Base-by-base conservation (phyloP, 805 yeast genomes). In the Babjeviella inositovora region DNA sequence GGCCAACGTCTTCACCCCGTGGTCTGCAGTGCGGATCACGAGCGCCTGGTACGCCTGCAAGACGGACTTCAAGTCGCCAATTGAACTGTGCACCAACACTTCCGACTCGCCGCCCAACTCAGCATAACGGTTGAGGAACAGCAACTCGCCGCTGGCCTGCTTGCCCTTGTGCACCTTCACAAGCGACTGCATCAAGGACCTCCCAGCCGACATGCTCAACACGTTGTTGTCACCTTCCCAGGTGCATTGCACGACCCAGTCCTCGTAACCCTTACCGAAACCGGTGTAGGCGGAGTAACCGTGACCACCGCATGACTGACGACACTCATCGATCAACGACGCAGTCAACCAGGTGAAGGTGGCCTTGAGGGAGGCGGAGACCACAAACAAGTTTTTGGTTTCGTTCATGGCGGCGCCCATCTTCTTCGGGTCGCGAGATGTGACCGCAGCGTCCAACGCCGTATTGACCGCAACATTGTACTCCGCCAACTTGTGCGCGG, bases 161-260 rank as follows among this genome's bases (percentile, higher is more conserved):
- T 45, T 50, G 23, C 41, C 34, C 15, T 38, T 30, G 15, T 49
- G 23, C 15, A 49, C 44, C 14, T 37, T 44, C 21, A 32, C 36
- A 15, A 49, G 41, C 25, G 39, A 33, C 37, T 46, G 50, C 26
- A 51, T 37, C 18, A 56, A 37, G 21, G 58, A 47, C 30, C 53
- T 45, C 37, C 62, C 61, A 25, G 47, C 52, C 24, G 50, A 41
- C 39, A 53, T 38, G 20, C 50, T 56, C 35, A 56, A 45, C 20
- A 56, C 61, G 32, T 47, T 56, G 43, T 56, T 56, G 35, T 56
- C 62, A 39, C 62, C 62, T 39, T 56, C 62, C 62, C 62, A 56
- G 15, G 62, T 56, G 40, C 60, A 52, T 40, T 53, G 60, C 19
- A 56, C 62, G 18, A 49, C 60, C 60, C 61, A 56, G 28, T 56